Percentiles rank a stretch among this genome's conserved stretches.
phyloP scores from a whole-genome alignment of 1,284 basidiomycete genomes.

The Melampsora occidentalis region DNA sequence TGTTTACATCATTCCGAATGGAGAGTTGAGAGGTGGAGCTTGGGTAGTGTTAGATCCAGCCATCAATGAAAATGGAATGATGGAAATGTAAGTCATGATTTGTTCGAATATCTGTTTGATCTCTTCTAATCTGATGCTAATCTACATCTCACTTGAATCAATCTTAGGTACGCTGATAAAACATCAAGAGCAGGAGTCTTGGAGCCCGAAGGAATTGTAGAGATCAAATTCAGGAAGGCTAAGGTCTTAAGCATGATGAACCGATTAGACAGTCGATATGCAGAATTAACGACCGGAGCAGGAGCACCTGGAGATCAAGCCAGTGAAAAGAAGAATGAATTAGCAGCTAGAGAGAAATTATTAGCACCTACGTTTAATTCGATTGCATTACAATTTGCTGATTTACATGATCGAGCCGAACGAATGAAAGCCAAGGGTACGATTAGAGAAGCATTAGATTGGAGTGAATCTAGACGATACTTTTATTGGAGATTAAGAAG shows the following conservation, averaged over 20 bases:
- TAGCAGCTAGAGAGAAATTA: conserved; percentile 75
- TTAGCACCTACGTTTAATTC: conserved; percentile 88
- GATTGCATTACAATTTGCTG: conserved; percentile 89
- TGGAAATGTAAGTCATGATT: conserved; percentile 79
- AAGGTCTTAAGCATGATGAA: conserved; percentile 90
- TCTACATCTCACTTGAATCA: not conserved
- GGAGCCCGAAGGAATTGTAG: conserved; percentile 95
- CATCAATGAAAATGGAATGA: conserved; percentile 86
- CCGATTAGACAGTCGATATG: conserved; percentile 81
- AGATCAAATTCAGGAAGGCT: conserved; percentile 73
- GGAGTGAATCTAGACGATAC: conserved; percentile 63
- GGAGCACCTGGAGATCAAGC: conserved; percentile 64
- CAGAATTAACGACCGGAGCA: conserved; percentile 66
- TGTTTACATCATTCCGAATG: conserved; percentile 97
- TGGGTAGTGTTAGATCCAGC: conserved; percentile 99
- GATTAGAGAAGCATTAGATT: conserved; percentile 68
- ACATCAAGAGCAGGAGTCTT: conserved; percentile 94
- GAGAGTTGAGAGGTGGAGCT: conserved; percentile 96
- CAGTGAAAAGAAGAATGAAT: conserved; percentile 62
- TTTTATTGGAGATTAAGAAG: conserved; percentile 93
- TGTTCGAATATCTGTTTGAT: not conserved
- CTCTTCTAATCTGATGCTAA: not conserved
- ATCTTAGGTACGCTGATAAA: conserved; percentile 67
- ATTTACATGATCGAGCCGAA: conserved; percentile 84
- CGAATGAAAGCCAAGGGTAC: conserved; percentile 95